phyloP scores from a whole-genome alignment of 352 stramenopile species.

The Phytophthora lateralis region DNA sequence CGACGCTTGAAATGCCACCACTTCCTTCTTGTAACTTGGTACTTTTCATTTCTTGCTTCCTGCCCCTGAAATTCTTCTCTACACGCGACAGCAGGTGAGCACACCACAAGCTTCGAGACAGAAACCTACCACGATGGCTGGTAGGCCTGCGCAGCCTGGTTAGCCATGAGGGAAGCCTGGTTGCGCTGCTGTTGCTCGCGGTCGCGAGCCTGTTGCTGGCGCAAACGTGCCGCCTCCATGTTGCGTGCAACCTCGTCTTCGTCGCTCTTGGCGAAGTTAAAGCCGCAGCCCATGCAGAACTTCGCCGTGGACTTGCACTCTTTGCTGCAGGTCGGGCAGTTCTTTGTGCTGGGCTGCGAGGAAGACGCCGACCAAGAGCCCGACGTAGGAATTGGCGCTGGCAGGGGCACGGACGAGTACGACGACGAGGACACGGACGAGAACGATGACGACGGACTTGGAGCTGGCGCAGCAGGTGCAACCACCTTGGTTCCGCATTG shows the following conservation, averaged over 20 bases:
- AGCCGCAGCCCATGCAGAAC: conserved; percentile 83
- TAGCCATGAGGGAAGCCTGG: conserved; percentile 73
- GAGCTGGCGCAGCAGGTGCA: conserved; percentile 12
- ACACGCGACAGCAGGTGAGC: conserved; percentile 12
- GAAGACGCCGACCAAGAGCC: conserved; percentile 40
- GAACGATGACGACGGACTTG: conserved; percentile 32
- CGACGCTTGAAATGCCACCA: conserved; percentile 12
- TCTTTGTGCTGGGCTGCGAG: conserved; percentile 52
- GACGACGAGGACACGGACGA: conserved; percentile 31
- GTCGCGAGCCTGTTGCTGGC: conserved; percentile 51
- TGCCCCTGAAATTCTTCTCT: conserved; percentile 23
- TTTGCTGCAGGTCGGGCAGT: conserved; percentile 67
- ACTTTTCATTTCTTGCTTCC: conserved; percentile 11
- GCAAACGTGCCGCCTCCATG: conserved; percentile 61
- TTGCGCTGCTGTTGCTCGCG: conserved; percentile 65
- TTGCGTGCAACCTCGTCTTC: conserved; percentile 83
- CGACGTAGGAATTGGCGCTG: conserved; percentile 59
- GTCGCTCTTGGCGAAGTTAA: conserved; percentile 79
- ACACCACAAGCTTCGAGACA: not conserved
- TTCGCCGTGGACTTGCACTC: conserved; percentile 81
- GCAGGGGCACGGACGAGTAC: conserved; percentile 54
- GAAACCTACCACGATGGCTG: conserved; percentile 41
- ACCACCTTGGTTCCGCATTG: conserved; percentile 73
- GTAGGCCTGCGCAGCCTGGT: conserved; percentile 54
- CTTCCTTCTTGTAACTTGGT: conserved; percentile 6